Conservation (phyloP, 2,329 filamentous ascomycete genomes). For the Diaporthe nobilis region DNA sequence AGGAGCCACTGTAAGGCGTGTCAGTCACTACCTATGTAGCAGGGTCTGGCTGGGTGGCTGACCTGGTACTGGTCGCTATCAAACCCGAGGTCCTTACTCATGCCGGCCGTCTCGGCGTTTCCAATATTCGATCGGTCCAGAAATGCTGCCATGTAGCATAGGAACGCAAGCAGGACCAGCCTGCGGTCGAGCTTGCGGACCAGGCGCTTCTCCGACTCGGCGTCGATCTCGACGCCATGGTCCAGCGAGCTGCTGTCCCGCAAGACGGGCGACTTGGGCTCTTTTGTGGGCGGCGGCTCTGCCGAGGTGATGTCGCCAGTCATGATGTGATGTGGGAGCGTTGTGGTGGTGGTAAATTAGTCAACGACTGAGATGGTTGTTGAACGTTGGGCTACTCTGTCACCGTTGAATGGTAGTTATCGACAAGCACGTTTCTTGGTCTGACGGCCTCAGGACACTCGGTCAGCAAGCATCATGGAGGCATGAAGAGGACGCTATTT, state of each 20-base stretch:
- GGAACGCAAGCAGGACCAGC: slow-evolving; percentile 51
- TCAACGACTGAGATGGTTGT: no score
- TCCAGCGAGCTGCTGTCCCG: background rate
- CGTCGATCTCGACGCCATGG: slow-evolving; percentile 46
- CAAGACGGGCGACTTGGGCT: background rate
- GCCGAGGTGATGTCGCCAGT: slow-evolving; percentile 18
- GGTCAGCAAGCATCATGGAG: no score
- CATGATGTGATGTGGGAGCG: slow-evolving; percentile 1
- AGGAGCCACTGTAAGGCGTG: slow-evolving; percentile 54
- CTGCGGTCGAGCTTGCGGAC: slow-evolving; percentile 52
- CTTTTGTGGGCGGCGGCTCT: background rate
- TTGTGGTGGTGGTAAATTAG: background rate
- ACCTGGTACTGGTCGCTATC: slow-evolving; percentile 56
- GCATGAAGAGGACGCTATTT: background rate
- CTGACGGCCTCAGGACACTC: background rate
- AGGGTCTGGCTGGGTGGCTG: background rate
- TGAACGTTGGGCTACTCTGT: background rate
- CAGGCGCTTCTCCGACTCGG: slow-evolving; percentile 51
- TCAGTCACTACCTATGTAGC: background rate
- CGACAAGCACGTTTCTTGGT: background rate
- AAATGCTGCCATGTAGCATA: slow-evolving; percentile 53
- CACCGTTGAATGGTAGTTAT: background rate
- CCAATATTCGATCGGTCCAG: slow-evolving; percentile 58
- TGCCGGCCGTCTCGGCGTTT: slow-evolving; percentile 55
- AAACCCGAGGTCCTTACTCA: slow-evolving; percentile 54